phyloP scores from a whole-genome alignment of 495 filamentous ascomycete species.

The Bryoglossum gracile region DNA sequence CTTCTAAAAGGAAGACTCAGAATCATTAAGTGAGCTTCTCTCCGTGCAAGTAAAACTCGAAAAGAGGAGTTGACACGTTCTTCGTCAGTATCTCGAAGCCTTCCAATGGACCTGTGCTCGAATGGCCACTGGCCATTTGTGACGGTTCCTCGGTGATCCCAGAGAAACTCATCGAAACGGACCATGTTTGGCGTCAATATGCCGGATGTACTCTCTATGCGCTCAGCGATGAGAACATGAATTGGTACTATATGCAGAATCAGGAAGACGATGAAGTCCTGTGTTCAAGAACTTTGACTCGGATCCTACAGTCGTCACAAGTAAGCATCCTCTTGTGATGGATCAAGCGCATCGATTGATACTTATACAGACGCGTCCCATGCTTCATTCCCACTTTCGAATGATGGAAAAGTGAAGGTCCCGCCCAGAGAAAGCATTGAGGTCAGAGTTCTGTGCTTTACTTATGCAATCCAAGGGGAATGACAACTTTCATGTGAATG shows the following conservation, averaged over 20 bases:
- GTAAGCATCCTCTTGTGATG: constrained; percentile 4
- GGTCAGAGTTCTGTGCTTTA: constrained; percentile 5
- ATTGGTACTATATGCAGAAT: constrained; percentile 30
- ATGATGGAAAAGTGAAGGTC: neutral
- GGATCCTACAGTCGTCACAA: neutral
- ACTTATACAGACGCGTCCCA: constrained; percentile 1
- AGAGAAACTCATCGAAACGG: constrained; percentile 25
- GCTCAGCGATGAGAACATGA: constrained; percentile 14
- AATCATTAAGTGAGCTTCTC: constrained; percentile 7
- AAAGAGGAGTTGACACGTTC: neutral
- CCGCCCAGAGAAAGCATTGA: constrained; percentile 11
- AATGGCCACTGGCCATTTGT: constrained; percentile 30
- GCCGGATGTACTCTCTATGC: constrained; percentile 25
- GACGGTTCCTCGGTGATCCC: constrained; percentile 25
- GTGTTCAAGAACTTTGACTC: constrained; percentile 32
- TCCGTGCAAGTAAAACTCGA: neutral
- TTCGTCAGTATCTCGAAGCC: constrained; percentile 31
- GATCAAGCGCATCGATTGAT: neutral
- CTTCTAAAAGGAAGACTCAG: constrained; percentile 1
- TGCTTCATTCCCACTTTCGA: neutral
- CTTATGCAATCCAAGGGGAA: too few relatives aligned
- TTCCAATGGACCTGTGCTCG: constrained; percentile 22
- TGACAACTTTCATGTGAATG: too few relatives aligned
- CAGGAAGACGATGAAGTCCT: constrained; percentile 27
- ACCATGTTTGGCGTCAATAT: constrained; percentile 23